Conservation (phyloP, 306 rosid species). For the Glycyrrhiza uralensis region DNA sequence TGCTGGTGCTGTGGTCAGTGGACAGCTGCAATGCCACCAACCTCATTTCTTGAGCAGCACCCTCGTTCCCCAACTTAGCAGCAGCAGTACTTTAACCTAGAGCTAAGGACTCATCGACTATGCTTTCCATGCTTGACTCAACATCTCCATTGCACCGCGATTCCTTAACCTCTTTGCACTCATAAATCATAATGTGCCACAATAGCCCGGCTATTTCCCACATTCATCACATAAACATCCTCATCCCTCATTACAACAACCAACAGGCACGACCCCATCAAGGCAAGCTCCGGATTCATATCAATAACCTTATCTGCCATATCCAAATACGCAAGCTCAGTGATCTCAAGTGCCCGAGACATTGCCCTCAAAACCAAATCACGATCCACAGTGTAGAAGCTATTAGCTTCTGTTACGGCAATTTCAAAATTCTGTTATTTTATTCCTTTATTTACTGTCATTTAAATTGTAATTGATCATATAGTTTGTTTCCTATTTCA, state of each 20-base stretch:
- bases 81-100: slow-evolving; percentile 40
- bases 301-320: slow-evolving; percentile 78
- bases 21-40: slow-evolving; percentile 86
- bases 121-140: slow-evolving; percentile 44
- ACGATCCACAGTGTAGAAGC: too few species aligned
- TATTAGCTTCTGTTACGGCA: too few species aligned
- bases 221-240: slow-evolving; percentile 93
- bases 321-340: slow-evolving; percentile 77
- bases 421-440: too few species aligned
- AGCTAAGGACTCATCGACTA: slow-evolving; percentile 56
- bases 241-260: slow-evolving; percentile 89
- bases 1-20: slow-evolving; percentile 91
- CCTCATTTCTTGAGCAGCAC: slow-evolving; percentile 45
- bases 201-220: slow-evolving; percentile 94
- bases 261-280: slow-evolving; percentile 88
- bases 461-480: too few species aligned
- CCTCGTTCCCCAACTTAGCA: slow-evolving; percentile 29
- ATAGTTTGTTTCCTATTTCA: too few species aligned
- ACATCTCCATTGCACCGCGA: slow-evolving; percentile 31
- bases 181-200: slow-evolving; percentile 82
- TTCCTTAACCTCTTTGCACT: slow-evolving; percentile 47
- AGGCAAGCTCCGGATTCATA: slow-evolving; percentile 81
- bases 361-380: slow-evolving; percentile 69
- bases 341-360: slow-evolving; percentile 70
- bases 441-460: too few species aligned